phyloP scores from a whole-genome alignment of 305 asterid genomes.

The Stenogyne calaminthoides region DNA sequence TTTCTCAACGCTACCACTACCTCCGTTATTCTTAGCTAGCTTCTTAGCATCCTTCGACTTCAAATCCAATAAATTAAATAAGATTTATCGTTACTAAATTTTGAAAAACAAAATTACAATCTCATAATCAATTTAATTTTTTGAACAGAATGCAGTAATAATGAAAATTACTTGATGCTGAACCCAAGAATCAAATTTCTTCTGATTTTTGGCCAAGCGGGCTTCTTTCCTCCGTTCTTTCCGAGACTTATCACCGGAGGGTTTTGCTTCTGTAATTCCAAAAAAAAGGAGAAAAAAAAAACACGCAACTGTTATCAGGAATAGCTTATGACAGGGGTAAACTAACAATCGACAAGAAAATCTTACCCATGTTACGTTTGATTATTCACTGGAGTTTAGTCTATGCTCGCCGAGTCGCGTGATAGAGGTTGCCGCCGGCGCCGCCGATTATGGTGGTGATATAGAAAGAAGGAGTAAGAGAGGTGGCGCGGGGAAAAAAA shows the following conservation, averaged over 20 bases:
- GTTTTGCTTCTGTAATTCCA: conserved; percentile 26
- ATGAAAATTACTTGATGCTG: conserved; percentile 49
- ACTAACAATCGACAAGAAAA: background rate
- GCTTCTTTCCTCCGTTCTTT: conserved; percentile 68
- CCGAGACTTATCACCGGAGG: conserved; percentile 43
- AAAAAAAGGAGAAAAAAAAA: background rate
- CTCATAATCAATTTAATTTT: background rate
- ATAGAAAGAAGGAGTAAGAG: background rate
- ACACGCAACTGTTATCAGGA: background rate
- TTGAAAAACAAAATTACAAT: background rate
- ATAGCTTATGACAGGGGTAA: background rate
- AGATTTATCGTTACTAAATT: background rate
- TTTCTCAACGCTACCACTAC: background rate
- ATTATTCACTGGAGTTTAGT: background rate
- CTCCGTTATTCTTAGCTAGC: conserved; percentile 26
- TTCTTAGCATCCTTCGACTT: conserved; percentile 16
- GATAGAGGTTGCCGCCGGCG: background rate
- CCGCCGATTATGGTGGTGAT: background rate
- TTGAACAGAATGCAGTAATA: background rate
- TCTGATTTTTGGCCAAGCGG: conserved; percentile 52
- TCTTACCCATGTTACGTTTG: conserved; percentile 25
- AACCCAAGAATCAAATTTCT: conserved; percentile 67
- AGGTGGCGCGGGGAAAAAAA: background rate
- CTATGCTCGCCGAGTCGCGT: background rate
- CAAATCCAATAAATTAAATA: background rate